Conservation (phyloP, 257 asterid genomes). For the Coffea eugenioides region DNA sequence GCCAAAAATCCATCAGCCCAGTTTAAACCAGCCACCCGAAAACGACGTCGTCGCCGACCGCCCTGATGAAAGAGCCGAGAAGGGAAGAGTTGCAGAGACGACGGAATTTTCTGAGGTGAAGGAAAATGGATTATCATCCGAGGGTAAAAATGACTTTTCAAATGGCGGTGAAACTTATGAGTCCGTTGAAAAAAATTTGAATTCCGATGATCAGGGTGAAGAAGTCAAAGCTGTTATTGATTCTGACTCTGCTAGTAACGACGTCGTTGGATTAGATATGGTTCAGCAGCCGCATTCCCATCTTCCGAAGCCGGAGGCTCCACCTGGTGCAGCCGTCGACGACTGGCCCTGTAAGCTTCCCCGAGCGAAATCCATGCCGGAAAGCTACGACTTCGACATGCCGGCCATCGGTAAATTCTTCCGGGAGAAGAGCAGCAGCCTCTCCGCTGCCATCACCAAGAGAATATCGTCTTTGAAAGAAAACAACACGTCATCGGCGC, state of each 20-base stretch:
- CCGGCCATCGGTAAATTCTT: constrained; percentile 80
- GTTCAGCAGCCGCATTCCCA: constrained; percentile 53
- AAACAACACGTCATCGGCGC: constrained; percentile 21
- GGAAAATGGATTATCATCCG: neutral
- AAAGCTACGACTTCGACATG: constrained; percentile 33
- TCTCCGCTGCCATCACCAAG: constrained; percentile 71
- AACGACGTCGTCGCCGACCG: neutral
- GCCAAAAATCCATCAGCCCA: neutral
- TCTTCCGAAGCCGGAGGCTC: constrained; percentile 82
- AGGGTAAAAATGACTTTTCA: neutral
- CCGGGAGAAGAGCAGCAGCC: constrained; percentile 69
- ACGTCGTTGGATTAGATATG: constrained; percentile 14
- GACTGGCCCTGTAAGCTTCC: constrained; percentile 19
- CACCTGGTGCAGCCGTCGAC: constrained; percentile 38
- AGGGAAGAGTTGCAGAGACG: neutral
- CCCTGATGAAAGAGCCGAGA: neutral
- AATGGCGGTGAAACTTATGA: neutral
- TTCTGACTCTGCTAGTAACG: neutral
- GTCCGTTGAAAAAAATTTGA: neutral
- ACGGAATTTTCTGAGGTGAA: neutral
- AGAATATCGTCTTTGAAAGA: constrained; percentile 56
- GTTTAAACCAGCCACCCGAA: neutral
- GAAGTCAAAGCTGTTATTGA: neutral
- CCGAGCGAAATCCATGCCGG: constrained; percentile 54
- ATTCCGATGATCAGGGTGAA: constrained; percentile 18